Evolutionary conservation across 164 flowering plant genomes (phyloP).

Genomic region (Stephania japonica): DNA sequence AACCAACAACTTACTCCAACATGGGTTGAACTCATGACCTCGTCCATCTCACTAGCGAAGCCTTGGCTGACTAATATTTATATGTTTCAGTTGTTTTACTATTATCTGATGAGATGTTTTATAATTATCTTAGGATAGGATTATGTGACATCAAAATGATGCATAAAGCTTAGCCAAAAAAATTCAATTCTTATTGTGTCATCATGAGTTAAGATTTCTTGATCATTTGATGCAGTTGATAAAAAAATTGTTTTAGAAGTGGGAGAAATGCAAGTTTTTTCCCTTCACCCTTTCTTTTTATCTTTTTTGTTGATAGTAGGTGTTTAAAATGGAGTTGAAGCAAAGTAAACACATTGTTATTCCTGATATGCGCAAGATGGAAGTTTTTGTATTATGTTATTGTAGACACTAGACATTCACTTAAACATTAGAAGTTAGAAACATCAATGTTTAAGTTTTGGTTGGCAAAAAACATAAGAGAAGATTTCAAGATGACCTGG

Average conservation of each 20-base stretch:
- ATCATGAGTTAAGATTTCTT: neutral
- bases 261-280: neutral
- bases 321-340: neutral
- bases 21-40: too few relatives aligned
- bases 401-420: too few relatives aligned
- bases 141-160: too few relatives aligned
- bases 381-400: neutral
- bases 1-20: too few relatives aligned
- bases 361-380: neutral
- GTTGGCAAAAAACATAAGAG: neutral
- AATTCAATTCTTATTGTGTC: neutral
- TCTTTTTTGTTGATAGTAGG: too few relatives aligned
- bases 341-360: neutral
- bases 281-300: too few relatives aligned
- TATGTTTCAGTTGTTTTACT: too few relatives aligned
- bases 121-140: too few relatives aligned
- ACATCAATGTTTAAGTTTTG: neutral
- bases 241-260: neutral
- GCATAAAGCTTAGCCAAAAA: neutral
- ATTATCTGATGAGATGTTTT: neutral
- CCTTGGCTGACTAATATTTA: too few relatives aligned
- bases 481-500: neutral
- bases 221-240: neutral
- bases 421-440: neutral
- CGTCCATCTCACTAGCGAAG: too few relatives aligned